phyloP scores from a whole-genome alignment of 2,329 filamentous ascomycete species.

The Fusarium succisae region DNA sequence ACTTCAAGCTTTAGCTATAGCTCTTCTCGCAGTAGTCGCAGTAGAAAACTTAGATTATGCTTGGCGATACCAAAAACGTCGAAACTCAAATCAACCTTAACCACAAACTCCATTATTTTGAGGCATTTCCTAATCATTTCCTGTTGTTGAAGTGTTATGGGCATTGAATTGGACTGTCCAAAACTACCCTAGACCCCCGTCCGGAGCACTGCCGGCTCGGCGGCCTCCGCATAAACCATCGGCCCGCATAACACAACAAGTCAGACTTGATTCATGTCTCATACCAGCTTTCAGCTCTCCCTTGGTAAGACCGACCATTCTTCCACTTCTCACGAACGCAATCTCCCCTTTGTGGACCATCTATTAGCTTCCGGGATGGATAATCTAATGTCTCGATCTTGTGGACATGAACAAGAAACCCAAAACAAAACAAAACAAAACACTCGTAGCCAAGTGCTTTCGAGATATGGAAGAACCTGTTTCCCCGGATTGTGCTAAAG shows the following conservation, averaged over 20 bases:
- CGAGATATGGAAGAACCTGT: not conserved
- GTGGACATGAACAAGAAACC: not conserved
- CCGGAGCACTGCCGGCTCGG: not conserved
- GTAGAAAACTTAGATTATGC: not conserved
- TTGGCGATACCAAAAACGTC: not conserved
- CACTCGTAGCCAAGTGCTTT: not conserved
- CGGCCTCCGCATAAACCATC: constrained; percentile 13
- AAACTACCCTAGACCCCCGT: constrained; percentile 1
- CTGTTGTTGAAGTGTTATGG: not conserved
- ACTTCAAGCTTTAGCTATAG: not conserved
- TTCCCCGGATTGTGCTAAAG: constrained; percentile 12
- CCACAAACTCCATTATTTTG: not conserved
- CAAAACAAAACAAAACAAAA: not conserved
- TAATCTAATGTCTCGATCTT: constrained; percentile 4
- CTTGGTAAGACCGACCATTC: constrained; percentile 15
- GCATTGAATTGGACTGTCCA: not conserved
- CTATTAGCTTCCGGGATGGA: not conserved
- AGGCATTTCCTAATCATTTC: not conserved
- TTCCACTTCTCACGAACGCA: not conserved
- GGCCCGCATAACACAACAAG: constrained; percentile 5
- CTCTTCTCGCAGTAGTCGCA: too few species aligned
- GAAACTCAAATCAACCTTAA: too few species aligned
- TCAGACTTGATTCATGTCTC: constrained; percentile 15
- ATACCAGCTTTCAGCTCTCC: constrained; percentile 29
- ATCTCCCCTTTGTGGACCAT: constrained; percentile 7